phyloP scores from a whole-genome alignment of 1,139 yeast species.

The Wickerhamiella infanticola region DNA sequence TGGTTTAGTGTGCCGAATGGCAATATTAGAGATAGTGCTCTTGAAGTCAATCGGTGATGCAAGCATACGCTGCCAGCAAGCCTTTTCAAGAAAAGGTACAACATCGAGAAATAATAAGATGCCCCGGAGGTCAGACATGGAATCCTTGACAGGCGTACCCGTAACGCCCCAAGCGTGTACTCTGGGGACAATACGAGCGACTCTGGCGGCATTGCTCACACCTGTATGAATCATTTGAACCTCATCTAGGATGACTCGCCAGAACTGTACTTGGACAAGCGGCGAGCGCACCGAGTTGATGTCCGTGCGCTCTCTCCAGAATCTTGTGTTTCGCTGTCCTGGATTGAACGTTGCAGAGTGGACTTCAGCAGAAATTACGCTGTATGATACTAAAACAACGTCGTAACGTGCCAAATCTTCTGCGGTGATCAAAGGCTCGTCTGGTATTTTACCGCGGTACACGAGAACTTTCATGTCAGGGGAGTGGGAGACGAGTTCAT shows the following conservation, averaged over 20 bases:
- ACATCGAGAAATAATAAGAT: constrained; percentile 50
- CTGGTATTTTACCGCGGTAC: constrained; percentile 40
- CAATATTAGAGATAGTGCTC: constrained; percentile 32
- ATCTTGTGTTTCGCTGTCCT: constrained; percentile 13
- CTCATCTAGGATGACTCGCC: constrained; percentile 84
- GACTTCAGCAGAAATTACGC: constrained; percentile 54
- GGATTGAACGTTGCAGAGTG: constrained; percentile 67
- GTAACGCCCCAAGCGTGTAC: constrained; percentile 94
- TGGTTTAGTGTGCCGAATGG: constrained; percentile 69
- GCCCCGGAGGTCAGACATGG: constrained; percentile 52
- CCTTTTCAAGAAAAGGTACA: constrained; percentile 40
- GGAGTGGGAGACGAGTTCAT: constrained; percentile 50
- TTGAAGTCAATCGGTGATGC: constrained; percentile 30
- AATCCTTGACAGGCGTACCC: constrained; percentile 74
- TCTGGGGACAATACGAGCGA: constrained; percentile 66
- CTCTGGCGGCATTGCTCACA: constrained; percentile 59
- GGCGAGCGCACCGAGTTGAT: constrained; percentile 38
- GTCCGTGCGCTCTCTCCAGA: constrained; percentile 13
- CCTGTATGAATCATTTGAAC: constrained; percentile 82
- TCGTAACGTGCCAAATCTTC: constrained; percentile 41
- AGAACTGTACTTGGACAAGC: constrained; percentile 65
- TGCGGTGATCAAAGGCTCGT: constrained; percentile 20
- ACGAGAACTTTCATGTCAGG: constrained; percentile 41
- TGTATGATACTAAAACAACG: constrained; percentile 70
- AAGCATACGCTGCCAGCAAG: constrained; percentile 21